Evolutionary conservation across 106 monocot species (phyloP).

Genomic region (Phalaenopsis equestris): DNA sequence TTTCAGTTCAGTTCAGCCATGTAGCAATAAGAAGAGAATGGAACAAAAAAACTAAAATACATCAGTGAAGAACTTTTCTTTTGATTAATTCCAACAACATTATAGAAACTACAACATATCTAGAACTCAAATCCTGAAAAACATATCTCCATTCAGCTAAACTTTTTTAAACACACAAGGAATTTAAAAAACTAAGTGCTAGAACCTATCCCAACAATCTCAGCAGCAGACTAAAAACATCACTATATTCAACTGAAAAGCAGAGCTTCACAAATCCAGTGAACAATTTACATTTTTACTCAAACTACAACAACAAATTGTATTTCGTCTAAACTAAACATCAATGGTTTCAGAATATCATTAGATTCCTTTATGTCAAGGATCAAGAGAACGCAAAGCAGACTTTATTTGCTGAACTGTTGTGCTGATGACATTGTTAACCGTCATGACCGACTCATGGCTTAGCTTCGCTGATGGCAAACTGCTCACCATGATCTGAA

Average conservation of each 20-base stretch:
- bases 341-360: not conserved
- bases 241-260: not conserved
- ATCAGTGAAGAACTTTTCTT: not conserved
- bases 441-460: constrained; percentile 64
- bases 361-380: not conserved
- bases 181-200: not conserved
- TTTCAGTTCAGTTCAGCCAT: no score
- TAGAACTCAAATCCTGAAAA: not conserved
- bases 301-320: not conserved
- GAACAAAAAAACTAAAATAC: no score
- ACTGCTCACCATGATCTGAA: constrained; percentile 81
- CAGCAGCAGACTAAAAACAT: not conserved
- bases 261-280: not conserved
- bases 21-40: no score
- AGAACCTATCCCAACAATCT: not conserved
- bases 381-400: constrained; percentile 55
- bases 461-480: constrained; percentile 68
- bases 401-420: constrained; percentile 87
- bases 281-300: not conserved
- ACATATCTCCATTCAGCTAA: no score
- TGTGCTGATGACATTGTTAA: constrained; percentile 65
- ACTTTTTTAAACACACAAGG: not conserved
- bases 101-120: not conserved
- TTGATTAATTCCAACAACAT: not conserved
- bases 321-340: not conserved